Evolutionary conservation across 257 asterid genomes (phyloP).

Genomic region (Solanum okadae): DNA sequence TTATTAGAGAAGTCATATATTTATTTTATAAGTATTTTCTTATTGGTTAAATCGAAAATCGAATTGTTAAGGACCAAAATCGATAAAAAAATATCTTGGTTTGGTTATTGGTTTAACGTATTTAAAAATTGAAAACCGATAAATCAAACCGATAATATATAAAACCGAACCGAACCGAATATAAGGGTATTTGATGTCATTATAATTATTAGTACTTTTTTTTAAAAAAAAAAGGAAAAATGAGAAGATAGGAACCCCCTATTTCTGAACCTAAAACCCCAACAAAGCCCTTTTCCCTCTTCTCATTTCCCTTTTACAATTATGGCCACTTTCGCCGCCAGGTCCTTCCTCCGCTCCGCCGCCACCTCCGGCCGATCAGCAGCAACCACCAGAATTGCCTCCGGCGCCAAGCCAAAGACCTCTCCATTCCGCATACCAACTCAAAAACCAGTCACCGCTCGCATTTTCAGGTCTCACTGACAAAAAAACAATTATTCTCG

Average conservation of each 20-base stretch:
- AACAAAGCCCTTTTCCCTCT: not conserved
- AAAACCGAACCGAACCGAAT: not conserved
- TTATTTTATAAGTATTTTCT: no score
- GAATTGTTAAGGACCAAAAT: fast-evolving
- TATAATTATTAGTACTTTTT: no score
- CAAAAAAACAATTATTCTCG: not conserved
- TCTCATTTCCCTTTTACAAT: not conserved
- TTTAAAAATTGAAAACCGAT: no score
- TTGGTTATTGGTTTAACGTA: no score
- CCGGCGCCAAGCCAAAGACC: not conserved
- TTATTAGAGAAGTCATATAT: no score
- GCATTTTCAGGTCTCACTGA: conserved; percentile 12
- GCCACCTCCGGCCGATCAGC: conserved; percentile 3
- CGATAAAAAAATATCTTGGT: no score
- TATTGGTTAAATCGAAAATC: no score
- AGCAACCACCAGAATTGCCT: not conserved
- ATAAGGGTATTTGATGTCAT: not conserved
- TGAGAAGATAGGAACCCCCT: not conserved
- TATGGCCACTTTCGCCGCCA: conserved; percentile 9
- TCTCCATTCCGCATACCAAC: conserved; percentile 6
- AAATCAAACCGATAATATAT: no score
- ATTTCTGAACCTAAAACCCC: not conserved
- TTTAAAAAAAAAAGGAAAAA: no score
- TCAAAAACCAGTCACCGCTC: conserved; percentile 3
- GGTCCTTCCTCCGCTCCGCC: conserved; percentile 12